phyloP scores from a whole-genome alignment of 1,284 basidiomycete species.

The Marasmius tenuissimus region DNA sequence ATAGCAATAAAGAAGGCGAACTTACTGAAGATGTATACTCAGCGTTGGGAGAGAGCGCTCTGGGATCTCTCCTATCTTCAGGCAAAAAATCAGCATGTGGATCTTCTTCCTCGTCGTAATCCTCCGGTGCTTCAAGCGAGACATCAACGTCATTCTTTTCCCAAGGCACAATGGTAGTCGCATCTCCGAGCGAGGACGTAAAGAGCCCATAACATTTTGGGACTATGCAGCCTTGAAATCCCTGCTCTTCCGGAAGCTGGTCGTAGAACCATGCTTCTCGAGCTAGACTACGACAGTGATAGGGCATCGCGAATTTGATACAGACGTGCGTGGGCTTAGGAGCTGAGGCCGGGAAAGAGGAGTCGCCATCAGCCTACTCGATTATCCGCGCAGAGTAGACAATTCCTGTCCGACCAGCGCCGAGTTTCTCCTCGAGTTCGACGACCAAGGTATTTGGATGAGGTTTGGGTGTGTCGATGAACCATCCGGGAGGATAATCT shows the following conservation, averaged over 20 bases:
- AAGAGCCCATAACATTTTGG: not conserved
- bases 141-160: not conserved
- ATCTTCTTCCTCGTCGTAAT: not conserved
- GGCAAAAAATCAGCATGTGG: not conserved
- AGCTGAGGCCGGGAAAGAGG: slow-evolving; percentile 8
- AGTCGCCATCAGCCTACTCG: not conserved
- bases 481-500: not conserved
- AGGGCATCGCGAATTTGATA: not conserved
- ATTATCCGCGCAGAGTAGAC: not conserved
- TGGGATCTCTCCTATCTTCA: not conserved
- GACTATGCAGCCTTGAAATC: not conserved
- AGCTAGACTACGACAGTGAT: not conserved
- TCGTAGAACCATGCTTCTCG: slow-evolving; percentile 3
- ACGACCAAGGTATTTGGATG: not conserved
- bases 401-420: not conserved
- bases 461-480: not conserved
- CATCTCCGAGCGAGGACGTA: not conserved
- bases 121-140: not conserved
- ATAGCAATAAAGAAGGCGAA: not conserved
- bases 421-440: not conserved
- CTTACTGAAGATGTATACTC: not conserved
- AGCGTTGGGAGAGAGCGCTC: not conserved
- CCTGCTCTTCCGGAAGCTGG: not conserved
- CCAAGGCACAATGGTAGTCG: not conserved
- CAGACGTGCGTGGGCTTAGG: not conserved